phyloP scores from a whole-genome alignment of 208 protist genomes.

The Trypanosoma rangeli region DNA sequence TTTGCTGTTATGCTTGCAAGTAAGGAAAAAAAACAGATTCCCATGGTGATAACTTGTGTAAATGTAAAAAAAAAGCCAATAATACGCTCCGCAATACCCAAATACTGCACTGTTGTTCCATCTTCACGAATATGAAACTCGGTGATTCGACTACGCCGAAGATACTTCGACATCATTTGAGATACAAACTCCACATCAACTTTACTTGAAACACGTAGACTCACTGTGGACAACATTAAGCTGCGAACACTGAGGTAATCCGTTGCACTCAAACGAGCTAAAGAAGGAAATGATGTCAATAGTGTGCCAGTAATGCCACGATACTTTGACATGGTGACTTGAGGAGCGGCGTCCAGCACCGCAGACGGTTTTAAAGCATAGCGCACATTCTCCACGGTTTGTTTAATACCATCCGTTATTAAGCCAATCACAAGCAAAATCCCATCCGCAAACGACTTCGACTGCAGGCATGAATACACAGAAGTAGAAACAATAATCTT shows the following conservation, averaged over 20 bases:
- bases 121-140: slow-evolving; percentile 11
- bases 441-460: slow-evolving; percentile 9
- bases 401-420: neutral
- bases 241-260: slow-evolving; percentile 20
- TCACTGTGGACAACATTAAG: slow-evolving; percentile 4
- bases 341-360: slow-evolving; percentile 13
- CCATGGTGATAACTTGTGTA: slow-evolving; percentile 85
- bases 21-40: slow-evolving; percentile 95
- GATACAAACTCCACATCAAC: slow-evolving; percentile 7
- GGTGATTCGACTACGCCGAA: neutral
- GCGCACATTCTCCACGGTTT: neutral
- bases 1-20: slow-evolving; percentile 93
- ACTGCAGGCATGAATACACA: slow-evolving; percentile 6
- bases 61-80: slow-evolving; percentile 93
- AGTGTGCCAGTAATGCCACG: neutral
- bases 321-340: slow-evolving; percentile 15
- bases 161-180: neutral
- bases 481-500: slow-evolving; percentile 48
- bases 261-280: slow-evolving; percentile 8
- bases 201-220: slow-evolving; percentile 3
- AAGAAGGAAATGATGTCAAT: slow-evolving; percentile 20
- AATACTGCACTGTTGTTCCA: slow-evolving; percentile 1
- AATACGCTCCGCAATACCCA: slow-evolving; percentile 51
- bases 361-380: slow-evolving; percentile 14
- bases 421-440: slow-evolving; percentile 1